Evolutionary conservation across 1,284 basidiomycete genomes (phyloP).

Genomic region (Sanghuangporus sanghuang): DNA sequence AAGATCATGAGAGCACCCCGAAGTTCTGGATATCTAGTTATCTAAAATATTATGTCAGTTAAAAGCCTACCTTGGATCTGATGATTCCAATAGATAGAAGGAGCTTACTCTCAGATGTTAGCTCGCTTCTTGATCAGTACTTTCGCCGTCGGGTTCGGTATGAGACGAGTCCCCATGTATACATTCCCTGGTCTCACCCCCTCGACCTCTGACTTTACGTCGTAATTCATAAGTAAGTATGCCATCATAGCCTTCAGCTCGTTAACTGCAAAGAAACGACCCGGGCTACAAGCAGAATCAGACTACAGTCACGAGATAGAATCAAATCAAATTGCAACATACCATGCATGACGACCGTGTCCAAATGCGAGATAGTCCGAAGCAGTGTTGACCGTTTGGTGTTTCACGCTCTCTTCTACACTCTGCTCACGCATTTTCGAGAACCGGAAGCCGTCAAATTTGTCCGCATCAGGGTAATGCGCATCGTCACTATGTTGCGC

Average conservation of each 20-base stretch:
- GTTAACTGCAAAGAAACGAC: conserved; percentile 17
- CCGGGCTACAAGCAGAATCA: background rate
- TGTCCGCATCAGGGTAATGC: conserved; percentile 34
- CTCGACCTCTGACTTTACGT: conserved; percentile 27
- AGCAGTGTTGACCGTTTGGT: conserved; percentile 26
- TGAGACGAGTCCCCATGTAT: conserved; percentile 3
- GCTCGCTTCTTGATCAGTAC: conserved; percentile 19
- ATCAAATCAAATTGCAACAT: background rate
- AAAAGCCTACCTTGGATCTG: no score
- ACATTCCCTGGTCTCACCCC: conserved; percentile 24
- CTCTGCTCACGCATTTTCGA: conserved; percentile 32
- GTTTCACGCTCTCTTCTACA: conserved; percentile 22
- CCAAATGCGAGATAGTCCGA: conserved; percentile 27
- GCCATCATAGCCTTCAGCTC: conserved; percentile 19
- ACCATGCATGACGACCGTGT: conserved; percentile 29
- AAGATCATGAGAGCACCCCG: no score
- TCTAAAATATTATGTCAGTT: no score
- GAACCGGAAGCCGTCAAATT: conserved; percentile 44
- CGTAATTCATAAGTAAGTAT: conserved; percentile 16
- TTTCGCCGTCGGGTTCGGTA: conserved; percentile 19
- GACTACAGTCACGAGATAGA: background rate
- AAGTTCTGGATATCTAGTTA: no score
- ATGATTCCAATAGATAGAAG: background rate
- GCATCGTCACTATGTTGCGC: conserved; percentile 37
- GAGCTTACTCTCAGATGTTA: background rate